Evolutionary conservation across 495 filamentous ascomycete species (phyloP).

Genomic region (Penicillium longicatenatum): DNA sequence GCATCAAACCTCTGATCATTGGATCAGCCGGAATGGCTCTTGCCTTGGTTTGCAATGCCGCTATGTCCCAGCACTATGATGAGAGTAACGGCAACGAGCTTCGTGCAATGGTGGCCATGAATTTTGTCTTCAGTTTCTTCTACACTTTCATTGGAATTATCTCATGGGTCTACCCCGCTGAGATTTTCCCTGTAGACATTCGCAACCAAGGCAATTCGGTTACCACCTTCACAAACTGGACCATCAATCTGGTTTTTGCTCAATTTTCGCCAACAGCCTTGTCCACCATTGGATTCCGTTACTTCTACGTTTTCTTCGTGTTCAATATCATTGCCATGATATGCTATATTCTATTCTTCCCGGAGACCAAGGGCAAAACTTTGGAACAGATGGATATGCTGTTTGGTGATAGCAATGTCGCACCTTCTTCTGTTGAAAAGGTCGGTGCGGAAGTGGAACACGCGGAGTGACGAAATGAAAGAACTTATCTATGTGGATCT

Average conservation of each 20-base stretch:
- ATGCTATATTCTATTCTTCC: conserved; percentile 48
- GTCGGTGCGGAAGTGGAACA: background rate
- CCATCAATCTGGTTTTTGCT: conserved; percentile 55
- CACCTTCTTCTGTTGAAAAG: background rate
- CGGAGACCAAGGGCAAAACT: conserved; percentile 54
- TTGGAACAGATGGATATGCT: conserved; percentile 56
- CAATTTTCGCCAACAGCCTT: conserved; percentile 58
- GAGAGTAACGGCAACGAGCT: conserved; percentile 40
- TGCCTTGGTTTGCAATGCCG: conserved; percentile 50
- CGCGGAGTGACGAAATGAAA: background rate
- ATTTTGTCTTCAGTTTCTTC: conserved; percentile 58
- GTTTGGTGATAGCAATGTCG: conserved; percentile 38
- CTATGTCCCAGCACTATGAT: conserved; percentile 38
- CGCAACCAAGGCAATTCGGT: conserved; percentile 54
- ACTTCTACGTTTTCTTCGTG: conserved; percentile 56
- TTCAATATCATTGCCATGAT: conserved; percentile 49
- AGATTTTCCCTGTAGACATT: conserved; percentile 58
- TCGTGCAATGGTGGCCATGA: conserved; percentile 57
- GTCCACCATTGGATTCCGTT: conserved; percentile 48
- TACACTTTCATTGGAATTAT: conserved; percentile 55
- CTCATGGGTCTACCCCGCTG: conserved; percentile 57
- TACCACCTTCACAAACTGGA: conserved; percentile 56
- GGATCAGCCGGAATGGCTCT: conserved; percentile 53
- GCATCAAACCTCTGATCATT: conserved; percentile 53
- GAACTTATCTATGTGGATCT: too few relatives aligned